phyloP scores from a whole-genome alignment of 768 basidiomycete species.

The Tulasnella sp. region DNA sequence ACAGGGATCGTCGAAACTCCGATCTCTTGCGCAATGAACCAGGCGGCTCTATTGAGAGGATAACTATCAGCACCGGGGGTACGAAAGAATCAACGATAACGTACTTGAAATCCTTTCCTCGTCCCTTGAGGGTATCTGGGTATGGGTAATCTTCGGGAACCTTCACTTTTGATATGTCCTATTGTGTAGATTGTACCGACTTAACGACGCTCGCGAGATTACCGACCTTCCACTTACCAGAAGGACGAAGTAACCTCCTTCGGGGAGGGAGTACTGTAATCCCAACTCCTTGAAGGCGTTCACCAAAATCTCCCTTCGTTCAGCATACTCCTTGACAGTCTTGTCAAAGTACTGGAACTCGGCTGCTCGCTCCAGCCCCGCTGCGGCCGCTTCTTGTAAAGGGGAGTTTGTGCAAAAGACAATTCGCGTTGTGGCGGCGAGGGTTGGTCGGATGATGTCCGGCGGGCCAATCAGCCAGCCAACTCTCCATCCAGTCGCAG shows the following conservation, averaged over 20 bases:
- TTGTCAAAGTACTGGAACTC: slow-evolving; percentile 67
- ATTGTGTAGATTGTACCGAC: slow-evolving; percentile 6
- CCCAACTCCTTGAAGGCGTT: slow-evolving; percentile 77
- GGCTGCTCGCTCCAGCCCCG: slow-evolving; percentile 74
- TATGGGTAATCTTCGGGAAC: slow-evolving; percentile 80
- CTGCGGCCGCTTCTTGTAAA: slow-evolving; percentile 86
- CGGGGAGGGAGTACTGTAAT: slow-evolving; percentile 75
- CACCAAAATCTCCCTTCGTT: slow-evolving; percentile 65
- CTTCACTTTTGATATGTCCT: slow-evolving; percentile 73
- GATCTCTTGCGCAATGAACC: slow-evolving; percentile 88
- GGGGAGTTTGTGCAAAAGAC: slow-evolving; percentile 95
- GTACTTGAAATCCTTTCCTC: slow-evolving; percentile 83
- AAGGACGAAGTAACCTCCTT: slow-evolving; percentile 87
- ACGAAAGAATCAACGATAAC: slow-evolving; percentile 21
- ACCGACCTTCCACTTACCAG: slow-evolving; percentile 40
- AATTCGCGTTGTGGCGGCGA: slow-evolving; percentile 87
- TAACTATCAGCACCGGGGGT: slow-evolving; percentile 17
- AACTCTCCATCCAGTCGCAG: slow-evolving; percentile 94
- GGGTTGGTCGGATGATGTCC: slow-evolving; percentile 73
- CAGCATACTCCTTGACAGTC: slow-evolving; percentile 69
- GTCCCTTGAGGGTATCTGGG: slow-evolving; percentile 61
- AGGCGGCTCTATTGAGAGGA: slow-evolving; percentile 58
- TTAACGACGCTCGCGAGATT: background rate
- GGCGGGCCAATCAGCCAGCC: slow-evolving; percentile 91
- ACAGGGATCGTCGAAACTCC: slow-evolving; percentile 92